Conservation (phyloP, 352 stramenopile species). For the Globisporangium cystogenes region DNA sequence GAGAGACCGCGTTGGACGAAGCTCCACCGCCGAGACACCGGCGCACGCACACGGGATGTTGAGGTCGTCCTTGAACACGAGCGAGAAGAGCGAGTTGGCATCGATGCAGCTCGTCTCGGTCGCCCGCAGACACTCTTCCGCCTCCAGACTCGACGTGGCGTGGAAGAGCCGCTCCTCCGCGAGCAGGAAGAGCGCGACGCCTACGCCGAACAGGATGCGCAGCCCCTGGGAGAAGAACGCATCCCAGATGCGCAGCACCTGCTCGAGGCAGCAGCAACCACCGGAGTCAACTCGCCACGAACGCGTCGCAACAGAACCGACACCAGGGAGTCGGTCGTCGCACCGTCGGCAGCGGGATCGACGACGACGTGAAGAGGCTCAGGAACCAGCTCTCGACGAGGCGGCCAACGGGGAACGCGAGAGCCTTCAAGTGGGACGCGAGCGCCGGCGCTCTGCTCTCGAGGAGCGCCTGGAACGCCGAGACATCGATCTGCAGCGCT, state of each 20-base stretch:
- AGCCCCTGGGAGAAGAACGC: conserved; percentile 70
- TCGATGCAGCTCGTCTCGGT: conserved; percentile 65
- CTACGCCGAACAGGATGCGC: conserved; percentile 64
- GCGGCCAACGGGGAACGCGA: conserved; percentile 49
- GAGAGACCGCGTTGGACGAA: background rate
- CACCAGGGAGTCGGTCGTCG: conserved; percentile 3
- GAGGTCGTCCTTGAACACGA: conserved; percentile 75
- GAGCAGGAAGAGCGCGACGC: conserved; percentile 58
- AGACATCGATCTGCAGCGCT: conserved; percentile 62
- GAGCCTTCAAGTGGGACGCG: conserved; percentile 34
- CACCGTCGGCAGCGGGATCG: conserved; percentile 67
- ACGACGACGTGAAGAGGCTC: conserved; percentile 63
- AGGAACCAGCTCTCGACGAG: conserved; percentile 71
- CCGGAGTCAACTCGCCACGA: background rate
- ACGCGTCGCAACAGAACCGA: background rate
- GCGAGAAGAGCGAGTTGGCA: conserved; percentile 61
- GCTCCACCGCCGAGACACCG: background rate
- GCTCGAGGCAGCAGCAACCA: background rate
- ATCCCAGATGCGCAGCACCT: conserved; percentile 78
- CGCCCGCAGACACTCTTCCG: conserved; percentile 37
- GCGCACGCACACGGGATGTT: conserved; percentile 59
- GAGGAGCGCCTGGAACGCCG: conserved; percentile 45
- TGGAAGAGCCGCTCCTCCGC: conserved; percentile 65
- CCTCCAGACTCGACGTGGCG: conserved; percentile 45
- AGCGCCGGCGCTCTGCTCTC: conserved; percentile 52